Percentiles rank a stretch among this genome's conserved stretches.
Evolutionary conservation across 139 green algal genomes (phyloP).

Genomic region (Parachlorella kessleri): DNA sequence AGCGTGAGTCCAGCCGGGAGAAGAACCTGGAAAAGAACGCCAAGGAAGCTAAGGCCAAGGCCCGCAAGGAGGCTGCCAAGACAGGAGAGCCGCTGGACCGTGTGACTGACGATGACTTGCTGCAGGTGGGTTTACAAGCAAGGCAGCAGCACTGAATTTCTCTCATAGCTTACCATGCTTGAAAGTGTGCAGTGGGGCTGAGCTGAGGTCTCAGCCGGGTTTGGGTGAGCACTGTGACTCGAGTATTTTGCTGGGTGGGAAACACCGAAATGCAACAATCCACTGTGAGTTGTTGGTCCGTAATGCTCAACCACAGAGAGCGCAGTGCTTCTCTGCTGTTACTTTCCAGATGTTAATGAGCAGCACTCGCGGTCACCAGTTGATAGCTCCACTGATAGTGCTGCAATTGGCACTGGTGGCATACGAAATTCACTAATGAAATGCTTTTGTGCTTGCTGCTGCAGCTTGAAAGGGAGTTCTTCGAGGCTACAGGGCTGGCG

Average conservation of each 20-base stretch:
- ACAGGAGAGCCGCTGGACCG: conserved; percentile 61
- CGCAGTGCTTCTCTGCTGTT: neutral
- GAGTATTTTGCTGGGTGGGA: neutral
- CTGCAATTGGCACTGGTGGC: neutral
- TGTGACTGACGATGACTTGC: conserved; percentile 68
- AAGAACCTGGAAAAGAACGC: conserved; percentile 92
- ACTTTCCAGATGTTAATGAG: too few relatives aligned
- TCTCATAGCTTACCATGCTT: neutral
- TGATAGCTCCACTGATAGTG: too few relatives aligned
- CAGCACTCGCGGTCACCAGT: too few relatives aligned
- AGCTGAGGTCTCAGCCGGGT: too few relatives aligned
- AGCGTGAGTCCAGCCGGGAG: conserved; percentile 73
- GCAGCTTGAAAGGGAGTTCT: conserved; percentile 47
- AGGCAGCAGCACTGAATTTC: too few relatives aligned
- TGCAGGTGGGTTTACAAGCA: conserved; percentile 34
- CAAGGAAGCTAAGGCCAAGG: conserved; percentile 86
- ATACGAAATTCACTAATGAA: neutral
- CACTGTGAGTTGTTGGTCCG: too few relatives aligned
- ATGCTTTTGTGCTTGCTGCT: neutral
- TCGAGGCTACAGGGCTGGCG: too few relatives aligned
- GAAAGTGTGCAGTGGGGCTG: neutral
- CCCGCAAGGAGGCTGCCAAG: conserved; percentile 74
- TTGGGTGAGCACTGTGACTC: neutral
- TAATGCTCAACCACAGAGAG: too few relatives aligned
- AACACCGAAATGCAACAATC: too few relatives aligned